phyloP scores from a whole-genome alignment of 2,329 filamentous ascomycete species.

The Aspergillus versicolor region DNA sequence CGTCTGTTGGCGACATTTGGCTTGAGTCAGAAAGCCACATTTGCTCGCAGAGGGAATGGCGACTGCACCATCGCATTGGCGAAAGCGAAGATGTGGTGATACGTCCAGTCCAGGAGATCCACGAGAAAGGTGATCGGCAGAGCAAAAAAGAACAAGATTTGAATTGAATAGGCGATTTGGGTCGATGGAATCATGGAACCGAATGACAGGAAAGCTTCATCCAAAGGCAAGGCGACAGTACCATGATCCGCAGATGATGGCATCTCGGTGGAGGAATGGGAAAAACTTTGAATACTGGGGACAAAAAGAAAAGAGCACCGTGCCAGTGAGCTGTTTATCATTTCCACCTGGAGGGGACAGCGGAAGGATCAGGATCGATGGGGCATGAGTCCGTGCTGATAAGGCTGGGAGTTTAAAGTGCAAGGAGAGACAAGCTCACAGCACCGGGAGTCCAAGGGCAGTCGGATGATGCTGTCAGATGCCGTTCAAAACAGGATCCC shows the following conservation, averaged over 20 bases:
- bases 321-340: conserved; percentile 5
- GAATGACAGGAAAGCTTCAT: too few relatives aligned
- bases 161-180: not conserved
- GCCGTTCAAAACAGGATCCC: not conserved
- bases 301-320: not conserved
- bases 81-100: not conserved
- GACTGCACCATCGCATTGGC: not conserved
- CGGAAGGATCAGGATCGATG: not conserved
- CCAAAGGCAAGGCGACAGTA: too few relatives aligned
- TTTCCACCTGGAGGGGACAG: not conserved
- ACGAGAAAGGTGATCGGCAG: not conserved
- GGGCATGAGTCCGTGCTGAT: conserved; percentile 3
- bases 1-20: conserved; percentile 17
- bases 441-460: not conserved
- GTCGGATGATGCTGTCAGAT: conserved; percentile 18
- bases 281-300: too few relatives aligned
- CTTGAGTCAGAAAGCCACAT: conserved; percentile 14
- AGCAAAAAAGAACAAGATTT: not conserved
- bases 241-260: too few relatives aligned
- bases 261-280: too few relatives aligned
- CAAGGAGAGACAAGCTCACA: not conserved
- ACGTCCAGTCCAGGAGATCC: not conserved
- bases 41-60: not conserved
- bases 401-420: not conserved
- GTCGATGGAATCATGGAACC: too few relatives aligned